Evolutionary conservation across 345 rosid genomes (phyloP), one percentile per base, ranked within the genome.

Genomic region (Ceriops tagal): DNA sequence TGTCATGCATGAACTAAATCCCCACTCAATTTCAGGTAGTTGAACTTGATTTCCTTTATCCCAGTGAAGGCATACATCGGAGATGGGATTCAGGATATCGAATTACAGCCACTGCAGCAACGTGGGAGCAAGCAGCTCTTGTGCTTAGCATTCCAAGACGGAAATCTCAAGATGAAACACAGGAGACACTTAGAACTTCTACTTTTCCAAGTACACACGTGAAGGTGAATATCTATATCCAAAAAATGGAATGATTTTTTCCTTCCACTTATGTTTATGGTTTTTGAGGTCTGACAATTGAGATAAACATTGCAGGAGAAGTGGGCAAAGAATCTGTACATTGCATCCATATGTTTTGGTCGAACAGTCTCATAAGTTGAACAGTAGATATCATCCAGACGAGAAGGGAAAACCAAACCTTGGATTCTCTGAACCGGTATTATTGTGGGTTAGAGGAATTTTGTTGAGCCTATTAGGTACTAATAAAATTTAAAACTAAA

Each of bases 401-500:
- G 64, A 22, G 9, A 43, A 11, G 53, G 20, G 30, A 66, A 39
- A 10, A 11, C 47, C 11, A 53, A 32, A 31, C 13, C 69, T 19
- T 9, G 52, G 64, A 52, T 27, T 51, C 61, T 46, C 61, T 37
- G 58, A 66, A 62, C 65, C 60, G 53, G 28, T 43, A 56, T 32
- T 20, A 2, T 64, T 58, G 56, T 61, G 82, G 75, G 32, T 19
- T 72, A 72, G 55, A 65, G 65, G 65, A 72, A 65, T 72, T 72
- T 72, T 72, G 70, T 31, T 22, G 49, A 59, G 70, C 46, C 49
- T 1, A 73, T 39, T 65, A 75, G 76, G 72, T 31, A 61, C 68
- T 73, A 60, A 64, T 75, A 68, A 61, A 79, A 57, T 67, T 72
- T 35, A 75, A 75, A 77, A 70, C 67, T 9, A 6, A 68, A 64